These are phyloP conservation scores for Penicillium sp. DNA, from an alignment of 2,329 filamentous ascomycete genomes.

Conservation along the genomic window DNA sequence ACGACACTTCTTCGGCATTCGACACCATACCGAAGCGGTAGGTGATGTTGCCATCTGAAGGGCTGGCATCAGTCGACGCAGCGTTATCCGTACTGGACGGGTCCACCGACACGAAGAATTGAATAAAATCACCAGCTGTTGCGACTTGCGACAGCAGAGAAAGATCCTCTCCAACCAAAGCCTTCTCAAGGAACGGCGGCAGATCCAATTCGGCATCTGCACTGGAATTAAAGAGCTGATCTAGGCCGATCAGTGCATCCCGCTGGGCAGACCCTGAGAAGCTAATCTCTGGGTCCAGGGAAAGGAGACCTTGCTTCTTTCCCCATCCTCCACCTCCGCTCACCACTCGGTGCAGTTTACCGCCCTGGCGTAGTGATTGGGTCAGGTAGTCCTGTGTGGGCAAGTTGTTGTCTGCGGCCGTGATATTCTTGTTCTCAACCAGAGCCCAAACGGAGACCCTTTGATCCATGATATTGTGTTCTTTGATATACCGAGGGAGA, in stretches of 20 bases:
- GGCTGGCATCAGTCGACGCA: not conserved
- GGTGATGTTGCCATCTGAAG: conserved; percentile 24
- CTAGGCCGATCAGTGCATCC: conserved; percentile 29
- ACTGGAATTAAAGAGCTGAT: conserved; percentile 34
- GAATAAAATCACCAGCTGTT: conserved; percentile 46
- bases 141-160: conserved; percentile 49
- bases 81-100: conserved; percentile 15
- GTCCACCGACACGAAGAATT: conserved; percentile 49
- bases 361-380: conserved; percentile 39
- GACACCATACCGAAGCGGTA: conserved; percentile 44
- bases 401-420: conserved; percentile 15
- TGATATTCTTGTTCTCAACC: conserved; percentile 39
- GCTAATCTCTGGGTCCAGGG: conserved; percentile 48
- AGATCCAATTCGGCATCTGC: conserved; percentile 17
- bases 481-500: conserved; percentile 48
- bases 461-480: conserved; percentile 45
- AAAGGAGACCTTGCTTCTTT: conserved; percentile 53
- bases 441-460: conserved; percentile 52
- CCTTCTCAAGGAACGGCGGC: conserved; percentile 32
- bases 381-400: conserved; percentile 33
- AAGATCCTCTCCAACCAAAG: conserved; percentile 38
- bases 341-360: conserved; percentile 50
- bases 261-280: conserved; percentile 32
- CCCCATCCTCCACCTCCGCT: conserved; percentile 54
- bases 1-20: conserved; percentile 31